Conservation (phyloP, 2,329 filamentous ascomycete species). For the Fusarium humuli region DNA sequence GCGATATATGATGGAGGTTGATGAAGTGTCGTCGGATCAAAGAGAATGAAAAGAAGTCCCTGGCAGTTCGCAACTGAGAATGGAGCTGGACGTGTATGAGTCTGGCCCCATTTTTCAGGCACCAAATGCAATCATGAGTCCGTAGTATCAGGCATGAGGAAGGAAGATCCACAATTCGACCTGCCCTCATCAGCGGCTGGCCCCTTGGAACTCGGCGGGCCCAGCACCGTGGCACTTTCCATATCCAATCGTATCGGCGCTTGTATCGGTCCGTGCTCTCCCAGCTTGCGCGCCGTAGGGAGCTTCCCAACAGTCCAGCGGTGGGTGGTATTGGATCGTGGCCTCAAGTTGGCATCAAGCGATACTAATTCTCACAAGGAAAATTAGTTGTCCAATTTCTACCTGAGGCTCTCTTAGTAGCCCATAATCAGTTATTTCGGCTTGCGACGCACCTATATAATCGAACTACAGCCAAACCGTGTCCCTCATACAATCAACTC, state of each 20-base stretch:
- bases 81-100: slow-evolving; percentile 37
- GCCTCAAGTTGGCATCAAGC: slow-evolving; percentile 44
- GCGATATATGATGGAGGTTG: slow-evolving; percentile 48
- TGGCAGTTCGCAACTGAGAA: slow-evolving; percentile 39
- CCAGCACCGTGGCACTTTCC: slow-evolving; percentile 23
- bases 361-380: slow-evolving; percentile 21
- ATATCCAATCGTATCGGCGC: slow-evolving; percentile 42
- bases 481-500: slow-evolving; percentile 12
- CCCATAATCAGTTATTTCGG: background rate
- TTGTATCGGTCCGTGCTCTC: slow-evolving; percentile 47
- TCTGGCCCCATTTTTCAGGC: slow-evolving; percentile 51
- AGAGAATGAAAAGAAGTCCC: slow-evolving; percentile 50
- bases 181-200: slow-evolving; percentile 20
- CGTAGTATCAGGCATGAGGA: slow-evolving; percentile 1
- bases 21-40: slow-evolving; percentile 47
- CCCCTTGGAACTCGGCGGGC: slow-evolving; percentile 26
- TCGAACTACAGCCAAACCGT: slow-evolving; percentile 1
- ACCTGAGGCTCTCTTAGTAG: background rate
- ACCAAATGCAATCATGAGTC: slow-evolving; percentile 36
- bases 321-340: slow-evolving; percentile 42
- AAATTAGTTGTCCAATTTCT: slow-evolving; percentile 6
- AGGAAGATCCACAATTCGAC: slow-evolving; percentile 18
- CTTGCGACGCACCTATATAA: background rate
- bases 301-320: slow-evolving; percentile 37
- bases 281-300: slow-evolving; percentile 36